These are phyloP conservation scores for Fusarium sp. DNA, from an alignment of 2,329 filamentous ascomycete species.

Conservation along the genomic window DNA sequence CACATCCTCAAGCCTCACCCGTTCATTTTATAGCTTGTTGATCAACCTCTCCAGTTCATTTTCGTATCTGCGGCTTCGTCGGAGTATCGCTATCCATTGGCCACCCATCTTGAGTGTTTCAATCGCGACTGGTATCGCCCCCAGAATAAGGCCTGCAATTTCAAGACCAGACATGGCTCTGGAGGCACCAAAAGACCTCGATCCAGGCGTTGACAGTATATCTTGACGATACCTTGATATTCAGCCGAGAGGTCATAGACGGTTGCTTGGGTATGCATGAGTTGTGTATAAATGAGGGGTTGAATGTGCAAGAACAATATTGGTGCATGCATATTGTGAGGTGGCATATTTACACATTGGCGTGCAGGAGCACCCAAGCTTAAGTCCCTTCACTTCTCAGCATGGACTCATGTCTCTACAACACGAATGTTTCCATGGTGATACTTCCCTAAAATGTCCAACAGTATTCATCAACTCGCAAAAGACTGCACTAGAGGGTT, in stretches of 20 bases:
- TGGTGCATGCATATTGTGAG: not conserved
- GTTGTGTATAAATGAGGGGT: not conserved
- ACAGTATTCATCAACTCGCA: not conserved
- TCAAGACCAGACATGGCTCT: not conserved
- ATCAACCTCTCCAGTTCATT: not conserved
- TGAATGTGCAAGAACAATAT: not conserved
- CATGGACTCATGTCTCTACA: not conserved
- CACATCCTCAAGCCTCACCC: not conserved
- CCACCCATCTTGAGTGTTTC: not conserved
- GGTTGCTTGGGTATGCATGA: not conserved
- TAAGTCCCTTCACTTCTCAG: not conserved
- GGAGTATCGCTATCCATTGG: rapidly evolving
- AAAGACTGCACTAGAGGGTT: not conserved
- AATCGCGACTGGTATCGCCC: not conserved
- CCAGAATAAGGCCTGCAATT: not conserved
- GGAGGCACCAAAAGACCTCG: no score
- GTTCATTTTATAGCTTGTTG: not conserved
- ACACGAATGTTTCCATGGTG: no score
- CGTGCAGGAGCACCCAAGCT: not conserved
- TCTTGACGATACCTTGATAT: no score
- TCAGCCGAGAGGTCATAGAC: not conserved
- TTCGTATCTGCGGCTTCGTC: not conserved
- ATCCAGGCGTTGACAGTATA: not conserved
- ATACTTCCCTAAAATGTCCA: not conserved
- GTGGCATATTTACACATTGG: not conserved